Evolutionary conservation across 768 basidiomycete genomes (phyloP).

Genomic region (Lepiota subincarnata): DNA sequence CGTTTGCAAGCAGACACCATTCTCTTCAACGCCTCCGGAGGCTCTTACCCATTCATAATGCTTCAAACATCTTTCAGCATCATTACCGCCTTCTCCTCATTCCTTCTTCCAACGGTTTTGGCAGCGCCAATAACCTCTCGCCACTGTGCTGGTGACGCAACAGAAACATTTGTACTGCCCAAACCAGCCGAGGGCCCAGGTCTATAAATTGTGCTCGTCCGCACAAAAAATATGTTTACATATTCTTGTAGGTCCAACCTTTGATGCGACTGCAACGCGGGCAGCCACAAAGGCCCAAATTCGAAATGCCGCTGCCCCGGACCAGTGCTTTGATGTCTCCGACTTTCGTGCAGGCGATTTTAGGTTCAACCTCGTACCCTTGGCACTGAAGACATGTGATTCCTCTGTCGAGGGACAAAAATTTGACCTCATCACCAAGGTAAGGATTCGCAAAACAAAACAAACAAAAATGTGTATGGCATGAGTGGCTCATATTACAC

Average conservation of each 20-base stretch:
- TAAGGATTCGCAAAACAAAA: neutral
- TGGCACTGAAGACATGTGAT: conserved; percentile 24
- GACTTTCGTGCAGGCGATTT: conserved; percentile 28
- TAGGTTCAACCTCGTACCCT: conserved; percentile 28
- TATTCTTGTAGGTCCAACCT: conserved; percentile 19
- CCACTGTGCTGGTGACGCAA: neutral
- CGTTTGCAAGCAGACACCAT: too few relatives aligned
- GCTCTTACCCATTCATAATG: too few relatives aligned
- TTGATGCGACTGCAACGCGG: conserved; percentile 26
- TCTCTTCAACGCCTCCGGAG: too few relatives aligned
- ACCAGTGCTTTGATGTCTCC: conserved; percentile 25
- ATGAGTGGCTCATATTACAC: neutral
- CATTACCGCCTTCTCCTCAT: too few relatives aligned
- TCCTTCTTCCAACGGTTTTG: too few relatives aligned
- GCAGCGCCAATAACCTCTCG: too few relatives aligned
- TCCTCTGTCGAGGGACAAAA: conserved; percentile 23
- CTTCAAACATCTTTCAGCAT: too few relatives aligned
- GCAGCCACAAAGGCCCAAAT: conserved; percentile 24
- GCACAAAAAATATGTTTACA: too few relatives aligned
- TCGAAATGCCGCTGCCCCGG: conserved; percentile 21
- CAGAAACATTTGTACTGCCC: conserved; percentile 19
- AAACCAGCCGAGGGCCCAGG: conserved; percentile 19
- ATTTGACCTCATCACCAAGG: conserved; percentile 29
- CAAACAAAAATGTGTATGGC: neutral
- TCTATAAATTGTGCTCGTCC: too few relatives aligned